Percentiles rank a stretch among this genome's conserved stretches.
Evolutionary conservation across 495 filamentous ascomycete species (phyloP).

Genomic region (Symbiotaphrina buchneri): DNA sequence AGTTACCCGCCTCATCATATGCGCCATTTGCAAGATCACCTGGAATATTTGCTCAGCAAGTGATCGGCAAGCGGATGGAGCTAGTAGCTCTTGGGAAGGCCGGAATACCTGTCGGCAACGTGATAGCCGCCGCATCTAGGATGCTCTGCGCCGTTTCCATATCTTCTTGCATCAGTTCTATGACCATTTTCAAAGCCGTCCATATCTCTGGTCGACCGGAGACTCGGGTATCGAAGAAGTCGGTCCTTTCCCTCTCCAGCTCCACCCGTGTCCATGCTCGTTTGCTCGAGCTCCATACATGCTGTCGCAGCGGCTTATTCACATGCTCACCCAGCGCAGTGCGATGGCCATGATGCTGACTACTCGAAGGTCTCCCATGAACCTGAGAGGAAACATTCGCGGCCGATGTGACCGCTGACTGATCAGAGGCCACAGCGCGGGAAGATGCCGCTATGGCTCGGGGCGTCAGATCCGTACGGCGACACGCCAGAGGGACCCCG

Average conservation of each 20-base stretch:
- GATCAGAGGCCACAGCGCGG: too few relatives aligned
- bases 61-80: too few relatives aligned
- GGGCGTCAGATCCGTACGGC: too few relatives aligned
- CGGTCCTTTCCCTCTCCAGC: constrained; percentile 26
- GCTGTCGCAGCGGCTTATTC: constrained; percentile 24
- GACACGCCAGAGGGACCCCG: too few relatives aligned
- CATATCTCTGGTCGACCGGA: constrained; percentile 58
- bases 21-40: constrained; percentile 47
- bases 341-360: background rate
- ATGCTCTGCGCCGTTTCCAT: constrained; percentile 56
- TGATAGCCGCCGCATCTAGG: constrained; percentile 56
- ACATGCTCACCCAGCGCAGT: constrained; percentile 20
- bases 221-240: constrained; percentile 71
- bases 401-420: too few relatives aligned
- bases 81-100: too few relatives aligned
- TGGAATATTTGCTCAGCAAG: too few relatives aligned
- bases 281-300: constrained; percentile 26
- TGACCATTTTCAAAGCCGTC: constrained; percentile 42
- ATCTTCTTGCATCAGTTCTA: constrained; percentile 41
- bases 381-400: background rate
- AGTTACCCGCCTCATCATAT: constrained; percentile 56
- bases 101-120: constrained; percentile 56
- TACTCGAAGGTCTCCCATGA: constrained; percentile 1
- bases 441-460: too few relatives aligned
- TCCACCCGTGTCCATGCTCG: constrained; percentile 26